Base-by-base conservation (phyloP, 2,329 filamentous ascomycete species). In the Aureobasidium sp. region DNA sequence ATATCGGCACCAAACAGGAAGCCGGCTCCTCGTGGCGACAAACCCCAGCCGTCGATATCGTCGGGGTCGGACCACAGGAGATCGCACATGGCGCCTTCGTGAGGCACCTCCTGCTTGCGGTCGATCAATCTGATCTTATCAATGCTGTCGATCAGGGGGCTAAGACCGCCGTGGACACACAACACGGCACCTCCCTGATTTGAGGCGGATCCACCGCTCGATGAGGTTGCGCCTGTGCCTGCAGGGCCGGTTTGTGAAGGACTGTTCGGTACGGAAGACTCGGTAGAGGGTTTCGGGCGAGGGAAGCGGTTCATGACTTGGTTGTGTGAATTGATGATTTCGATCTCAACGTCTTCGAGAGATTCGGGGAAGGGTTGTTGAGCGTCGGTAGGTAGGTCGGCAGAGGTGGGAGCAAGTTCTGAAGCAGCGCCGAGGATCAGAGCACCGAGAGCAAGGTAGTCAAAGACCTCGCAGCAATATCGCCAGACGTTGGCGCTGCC, bases 31-130 rank as follows among this genome's bases (percentile, higher is more conserved):
- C 93, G 90, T 0, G 94, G 94, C 0, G 90, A 96, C 6, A 97
- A 79, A 12, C 92, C 93, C 94, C 94, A 99, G 63, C 92, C 93
- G 71, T 97, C 92, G 65, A 97, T 96, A 69, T 99, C 94, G 74
- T 99, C 94, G 0, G 94, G 94, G 71, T 99, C 94, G 0, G 91
- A 97, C 94, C 94, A 99, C 2, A 99, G 82, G 0, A 99, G 81
- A 74, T 99, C 94, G 76, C 94, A 99, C 94, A 99, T 99, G 71
- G 94, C 91, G 61, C 94, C 94, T 77, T 99, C 94, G 72, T 99
- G 94, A 0, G 94, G 94, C 0, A 99, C 94, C 77, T 99, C 94
- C 77, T 99, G 94, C 75, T 97, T 97, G 65, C 93, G 86, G 73
- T 99, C 95, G 24, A 99, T 84, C 15, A 97, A 81, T 24, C 94